Evolutionary conservation across 108 stramenopile genomes (phyloP).

Genomic region (Seminavis robusta): DNA sequence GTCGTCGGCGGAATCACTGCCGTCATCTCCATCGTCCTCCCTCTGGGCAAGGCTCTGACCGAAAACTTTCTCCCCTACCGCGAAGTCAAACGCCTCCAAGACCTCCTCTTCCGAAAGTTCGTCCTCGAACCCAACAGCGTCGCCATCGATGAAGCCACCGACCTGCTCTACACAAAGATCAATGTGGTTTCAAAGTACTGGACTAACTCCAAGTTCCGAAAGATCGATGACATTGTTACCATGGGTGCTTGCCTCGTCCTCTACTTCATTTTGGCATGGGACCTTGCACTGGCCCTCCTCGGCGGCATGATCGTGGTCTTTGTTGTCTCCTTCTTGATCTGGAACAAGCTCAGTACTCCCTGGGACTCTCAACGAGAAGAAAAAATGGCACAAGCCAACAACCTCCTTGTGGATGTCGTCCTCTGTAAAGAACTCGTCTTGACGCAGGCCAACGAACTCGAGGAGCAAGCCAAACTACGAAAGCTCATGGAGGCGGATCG

Average conservation of each 20-base stretch:
- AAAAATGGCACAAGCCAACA: not conserved
- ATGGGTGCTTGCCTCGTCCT: no score
- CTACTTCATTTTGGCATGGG: no score
- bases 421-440: not conserved
- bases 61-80: not conserved
- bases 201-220: no score
- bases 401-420: not conserved
- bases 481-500: not conserved
- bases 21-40: not conserved
- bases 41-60: not conserved
- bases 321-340: no score
- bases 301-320: no score
- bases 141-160: not conserved
- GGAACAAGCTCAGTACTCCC: not conserved
- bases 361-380: not conserved
- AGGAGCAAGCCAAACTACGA: not conserved
- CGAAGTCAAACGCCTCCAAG: not conserved
- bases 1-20: not conserved
- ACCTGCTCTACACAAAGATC: not conserved
- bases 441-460: not conserved
- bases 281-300: no score
- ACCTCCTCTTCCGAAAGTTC: not conserved
- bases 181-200: no score
- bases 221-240: no score
- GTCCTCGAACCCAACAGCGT: not conserved